Evolutionary conservation across 2,329 filamentous ascomycete genomes (phyloP), one percentile per base, ranked within the genome.

Genomic region (Tolypocladium guangdongense): DNA sequence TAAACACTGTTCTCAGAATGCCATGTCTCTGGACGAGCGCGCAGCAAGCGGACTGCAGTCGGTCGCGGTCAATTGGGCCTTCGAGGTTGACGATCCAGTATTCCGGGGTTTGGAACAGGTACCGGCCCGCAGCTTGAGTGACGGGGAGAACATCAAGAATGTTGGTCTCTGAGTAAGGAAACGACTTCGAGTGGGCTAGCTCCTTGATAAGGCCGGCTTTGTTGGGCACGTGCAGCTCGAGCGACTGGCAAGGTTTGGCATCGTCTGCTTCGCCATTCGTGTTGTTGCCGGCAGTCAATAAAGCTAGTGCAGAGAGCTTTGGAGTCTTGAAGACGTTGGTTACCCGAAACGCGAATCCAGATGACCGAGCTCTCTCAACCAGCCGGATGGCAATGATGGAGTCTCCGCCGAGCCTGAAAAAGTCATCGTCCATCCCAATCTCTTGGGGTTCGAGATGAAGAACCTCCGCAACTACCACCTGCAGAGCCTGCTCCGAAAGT

Each of bases 1-100:
- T 73, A 55, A 85, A 86, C 5, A 85, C 77, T 0, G 82, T 84
- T 8, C 82, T 76, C 2, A 86, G 67, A 24, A 85, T 81, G 54
- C 84, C 82, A 60, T 83, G 54, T 41, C 54, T 52, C 12, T 32
- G 30, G 4, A 81, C 3, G 69, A 71, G 6, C 71, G 66, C 2
- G 4, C 39, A 35, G 37, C 54, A 55, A 6, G 54, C 54, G 3
- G 10, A 1, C 18, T 55, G 50, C 14, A 55, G 50, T 11, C 39
- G 32, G 8, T 49, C 46, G 11, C n/a, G 32, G 30, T 52, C 11
- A 4, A 55, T 24, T 12, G 37, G 12, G 11, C 50, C 54, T 20
- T 24, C 27, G 11, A 55, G 36, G 36, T 55, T 52, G 20, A 55
- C 12, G 48, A 48, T 43, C 54, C 54, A 55, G 18, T 55, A 55